These are phyloP conservation scores for Pterocarpus macrocarpus DNA, from an alignment of 306 rosid species.

Conservation along the genomic window DNA sequence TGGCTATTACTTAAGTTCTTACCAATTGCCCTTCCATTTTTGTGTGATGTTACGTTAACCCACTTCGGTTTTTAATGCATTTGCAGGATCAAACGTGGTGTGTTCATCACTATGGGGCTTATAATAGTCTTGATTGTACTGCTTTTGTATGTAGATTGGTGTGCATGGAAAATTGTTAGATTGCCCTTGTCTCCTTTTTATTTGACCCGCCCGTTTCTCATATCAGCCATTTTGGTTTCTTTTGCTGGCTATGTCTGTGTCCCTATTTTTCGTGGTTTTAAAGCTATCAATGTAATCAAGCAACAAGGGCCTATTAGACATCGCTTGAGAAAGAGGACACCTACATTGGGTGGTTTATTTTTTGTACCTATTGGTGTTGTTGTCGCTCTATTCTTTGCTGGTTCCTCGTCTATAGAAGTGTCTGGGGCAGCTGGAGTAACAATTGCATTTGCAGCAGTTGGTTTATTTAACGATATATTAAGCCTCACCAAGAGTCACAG, in stretches of 20 bases:
- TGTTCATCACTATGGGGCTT: conserved; percentile 69
- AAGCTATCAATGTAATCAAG: conserved; percentile 68
- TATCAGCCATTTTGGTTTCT: conserved; percentile 76
- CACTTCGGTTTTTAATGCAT: conserved; percentile 38
- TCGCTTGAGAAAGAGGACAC: conserved; percentile 64
- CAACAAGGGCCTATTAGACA: conserved; percentile 66
- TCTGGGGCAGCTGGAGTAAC: conserved; percentile 76
- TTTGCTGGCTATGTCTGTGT: conserved; percentile 87
- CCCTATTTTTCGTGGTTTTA: conserved; percentile 71
- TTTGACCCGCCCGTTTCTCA: conserved; percentile 83
- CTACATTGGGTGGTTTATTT: conserved; percentile 93
- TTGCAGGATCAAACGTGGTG: conserved; percentile 78
- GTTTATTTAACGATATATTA: conserved; percentile 76
- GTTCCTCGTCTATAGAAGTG: conserved; percentile 78
- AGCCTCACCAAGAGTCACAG: conserved; percentile 64
- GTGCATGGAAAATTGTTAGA: conserved; percentile 92
- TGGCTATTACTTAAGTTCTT: conserved; percentile 25
- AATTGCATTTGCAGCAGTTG: conserved; percentile 88
- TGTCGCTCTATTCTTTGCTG: conserved; percentile 68
- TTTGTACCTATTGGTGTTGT: conserved; percentile 80
- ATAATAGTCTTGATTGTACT: conserved; percentile 64
- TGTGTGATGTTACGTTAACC: conserved; percentile 43
- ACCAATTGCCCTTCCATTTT: conserved; percentile 19
- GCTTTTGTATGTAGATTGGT: conserved; percentile 85
- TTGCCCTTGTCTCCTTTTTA: conserved; percentile 81